phyloP scores from a whole-genome alignment of 2,329 filamentous ascomycete species.

The Neofusicoccum umdonicola region DNA sequence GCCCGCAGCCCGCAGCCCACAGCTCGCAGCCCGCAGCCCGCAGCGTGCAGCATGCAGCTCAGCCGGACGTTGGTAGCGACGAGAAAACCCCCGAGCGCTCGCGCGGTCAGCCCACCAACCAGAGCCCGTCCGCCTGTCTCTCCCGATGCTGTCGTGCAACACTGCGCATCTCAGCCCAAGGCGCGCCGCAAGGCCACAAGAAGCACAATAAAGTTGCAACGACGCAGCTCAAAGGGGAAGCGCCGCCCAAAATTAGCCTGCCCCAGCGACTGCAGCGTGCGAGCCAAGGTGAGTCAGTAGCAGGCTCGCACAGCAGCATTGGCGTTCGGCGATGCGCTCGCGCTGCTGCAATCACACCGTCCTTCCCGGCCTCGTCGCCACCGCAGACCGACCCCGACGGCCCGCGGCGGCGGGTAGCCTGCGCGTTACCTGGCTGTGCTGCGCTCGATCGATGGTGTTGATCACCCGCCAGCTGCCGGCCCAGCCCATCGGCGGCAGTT shows the following conservation, averaged over 20 bases:
- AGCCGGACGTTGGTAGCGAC: no score
- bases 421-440: not conserved
- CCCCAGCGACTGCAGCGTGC: not conserved
- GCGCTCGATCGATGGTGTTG: not conserved
- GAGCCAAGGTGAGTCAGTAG: not conserved
- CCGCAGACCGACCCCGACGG: not conserved
- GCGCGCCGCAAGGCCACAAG: not conserved
- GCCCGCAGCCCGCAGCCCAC: no score
- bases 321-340: not conserved
- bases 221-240: not conserved
- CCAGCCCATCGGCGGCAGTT: not conserved
- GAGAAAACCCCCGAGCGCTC: no score
- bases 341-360: not conserved
- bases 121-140: not conserved
- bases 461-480: not conserved
- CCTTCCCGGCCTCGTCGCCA: not conserved
- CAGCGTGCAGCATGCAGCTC: no score
- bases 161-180: not conserved
- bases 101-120: no score
- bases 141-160: constrained; percentile 8
- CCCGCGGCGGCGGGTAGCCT: not conserved
- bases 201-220: constrained; percentile 1
- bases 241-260: constrained; percentile 9
- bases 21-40: no score
- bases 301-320: not conserved